phyloP scores from a whole-genome alignment of 2,329 filamentous ascomycete genomes.

The Beauveria rudraprayagi region DNA sequence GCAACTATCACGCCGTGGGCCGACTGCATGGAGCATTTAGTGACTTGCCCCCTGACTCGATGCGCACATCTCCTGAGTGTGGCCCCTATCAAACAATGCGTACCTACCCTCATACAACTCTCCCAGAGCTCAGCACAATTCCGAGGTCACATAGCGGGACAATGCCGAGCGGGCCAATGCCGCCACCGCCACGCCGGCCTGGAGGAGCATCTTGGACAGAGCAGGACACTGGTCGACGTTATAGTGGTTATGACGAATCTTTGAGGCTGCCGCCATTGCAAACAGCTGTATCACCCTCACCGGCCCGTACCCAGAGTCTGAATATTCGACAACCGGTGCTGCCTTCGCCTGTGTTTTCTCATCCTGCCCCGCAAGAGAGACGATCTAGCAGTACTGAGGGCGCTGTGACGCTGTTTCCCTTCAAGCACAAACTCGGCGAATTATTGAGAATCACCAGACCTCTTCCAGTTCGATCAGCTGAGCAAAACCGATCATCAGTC shows the following conservation, averaged over 20 bases:
- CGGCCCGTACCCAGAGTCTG: conserved; percentile 18
- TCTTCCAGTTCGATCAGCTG: conserved; percentile 31
- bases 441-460: conserved; percentile 70
- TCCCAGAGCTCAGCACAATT: conserved; percentile 23
- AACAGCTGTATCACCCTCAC: conserved; percentile 30
- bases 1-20: conserved; percentile 23
- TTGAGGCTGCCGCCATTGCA: conserved; percentile 47
- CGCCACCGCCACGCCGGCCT: conserved; percentile 45
- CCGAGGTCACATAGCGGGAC: conserved; percentile 29
- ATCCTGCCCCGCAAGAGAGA: conserved; percentile 18
- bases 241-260: conserved; percentile 45
- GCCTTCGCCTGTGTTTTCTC: conserved; percentile 21
- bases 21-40: conserved; percentile 12
- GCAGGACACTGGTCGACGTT: conserved; percentile 27
- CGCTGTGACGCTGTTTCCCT: conserved; percentile 68
- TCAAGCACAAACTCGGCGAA: conserved; percentile 67
- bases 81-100: conserved; percentile 14
- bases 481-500: conserved; percentile 23
- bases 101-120: conserved; percentile 18
- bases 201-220: conserved; percentile 21
- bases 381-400: conserved; percentile 49
- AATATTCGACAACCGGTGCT: conserved; percentile 21
- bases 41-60: conserved; percentile 11
- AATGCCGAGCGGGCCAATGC: conserved; percentile 43
- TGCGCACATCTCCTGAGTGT: conserved; percentile 18